phyloP scores from a whole-genome alignment of 2,329 filamentous ascomycete genomes.

The Dactylellina haptotyla region DNA sequence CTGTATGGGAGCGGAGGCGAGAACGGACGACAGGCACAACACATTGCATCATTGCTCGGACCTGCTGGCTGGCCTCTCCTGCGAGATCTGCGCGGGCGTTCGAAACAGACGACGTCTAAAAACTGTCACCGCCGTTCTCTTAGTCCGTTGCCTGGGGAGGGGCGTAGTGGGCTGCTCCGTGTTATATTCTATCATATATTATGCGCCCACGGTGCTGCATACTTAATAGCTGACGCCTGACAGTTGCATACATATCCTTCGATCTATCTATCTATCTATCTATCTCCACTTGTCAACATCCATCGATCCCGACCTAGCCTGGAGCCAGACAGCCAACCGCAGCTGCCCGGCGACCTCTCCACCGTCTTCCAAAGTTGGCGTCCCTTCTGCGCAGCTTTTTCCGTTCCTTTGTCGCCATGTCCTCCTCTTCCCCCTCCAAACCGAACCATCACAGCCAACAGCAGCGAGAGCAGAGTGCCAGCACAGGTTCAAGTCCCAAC shows the following conservation, averaged over 20 bases:
- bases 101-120: too few species aligned
- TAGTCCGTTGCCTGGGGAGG: too few species aligned
- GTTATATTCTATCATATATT: too few species aligned
- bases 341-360: slow-evolving; percentile 7
- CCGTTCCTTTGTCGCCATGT: slow-evolving; percentile 45
- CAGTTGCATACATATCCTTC: background rate
- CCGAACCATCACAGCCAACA: slow-evolving; percentile 5
- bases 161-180: too few species aligned
- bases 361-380: slow-evolving; percentile 42
- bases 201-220: background rate
- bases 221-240: slow-evolving; percentile 5
- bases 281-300: background rate
- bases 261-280: background rate
- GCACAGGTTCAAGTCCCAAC: slow-evolving; percentile 9
- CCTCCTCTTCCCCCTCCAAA: slow-evolving; percentile 31
- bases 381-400: slow-evolving; percentile 36
- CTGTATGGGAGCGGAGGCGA: too few species aligned
- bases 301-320: background rate
- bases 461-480: slow-evolving; percentile 16
- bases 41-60: slow-evolving; percentile 36
- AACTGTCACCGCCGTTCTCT: too few species aligned
- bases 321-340: background rate
- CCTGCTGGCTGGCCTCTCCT: background rate
- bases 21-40: slow-evolving; percentile 41
- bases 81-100: background rate